phyloP scores from a whole-genome alignment of 2,329 filamentous ascomycete species.

The Stagonosporopsis chrysanthemi region DNA sequence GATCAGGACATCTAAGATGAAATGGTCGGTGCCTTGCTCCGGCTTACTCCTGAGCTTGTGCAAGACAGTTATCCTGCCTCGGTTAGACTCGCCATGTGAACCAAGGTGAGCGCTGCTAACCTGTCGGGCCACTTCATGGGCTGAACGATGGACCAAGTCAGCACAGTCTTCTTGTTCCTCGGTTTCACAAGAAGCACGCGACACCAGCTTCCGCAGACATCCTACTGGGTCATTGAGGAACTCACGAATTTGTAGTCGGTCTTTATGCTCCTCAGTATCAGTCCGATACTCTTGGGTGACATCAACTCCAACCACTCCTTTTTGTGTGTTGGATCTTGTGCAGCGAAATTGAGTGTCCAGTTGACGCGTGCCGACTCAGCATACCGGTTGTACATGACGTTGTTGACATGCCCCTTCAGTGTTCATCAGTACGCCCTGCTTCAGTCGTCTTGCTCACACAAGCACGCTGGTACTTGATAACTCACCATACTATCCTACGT shows the following conservation, averaged over 20 bases:
- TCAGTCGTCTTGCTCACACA: background rate
- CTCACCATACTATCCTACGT: constrained; percentile 62
- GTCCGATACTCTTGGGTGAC: constrained; percentile 69
- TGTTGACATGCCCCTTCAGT: constrained; percentile 77
- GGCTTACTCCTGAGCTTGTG: constrained; percentile 73
- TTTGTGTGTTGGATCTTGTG: constrained; percentile 66
- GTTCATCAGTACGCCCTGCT: constrained; percentile 27
- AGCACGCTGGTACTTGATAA: constrained; percentile 4
- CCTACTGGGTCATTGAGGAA: constrained; percentile 25
- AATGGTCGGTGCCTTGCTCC: constrained; percentile 57
- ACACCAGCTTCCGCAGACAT: constrained; percentile 2
- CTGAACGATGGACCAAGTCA: constrained; percentile 28
- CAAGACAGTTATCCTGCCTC: constrained; percentile 72
- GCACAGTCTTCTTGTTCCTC: constrained; percentile 6
- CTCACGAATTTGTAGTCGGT: constrained; percentile 88
- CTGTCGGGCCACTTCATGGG: constrained; percentile 83
- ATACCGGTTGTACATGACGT: constrained; percentile 82
- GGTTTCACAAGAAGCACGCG: constrained; percentile 9
- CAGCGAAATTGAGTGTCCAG: constrained; percentile 75
- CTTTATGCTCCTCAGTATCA: constrained; percentile 81
- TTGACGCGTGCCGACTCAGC: constrained; percentile 83
- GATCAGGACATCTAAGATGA: constrained; percentile 70
- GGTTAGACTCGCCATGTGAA: constrained; percentile 2
- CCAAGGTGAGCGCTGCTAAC: constrained; percentile 15
- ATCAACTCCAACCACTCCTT: constrained; percentile 73